A percentile compares a stretch with the other conserved stretches of the same genome.
These are phyloP conservation scores for Breynia disticha DNA, from an alignment of 441 rosid species.

Conservation along the genomic window DNA sequence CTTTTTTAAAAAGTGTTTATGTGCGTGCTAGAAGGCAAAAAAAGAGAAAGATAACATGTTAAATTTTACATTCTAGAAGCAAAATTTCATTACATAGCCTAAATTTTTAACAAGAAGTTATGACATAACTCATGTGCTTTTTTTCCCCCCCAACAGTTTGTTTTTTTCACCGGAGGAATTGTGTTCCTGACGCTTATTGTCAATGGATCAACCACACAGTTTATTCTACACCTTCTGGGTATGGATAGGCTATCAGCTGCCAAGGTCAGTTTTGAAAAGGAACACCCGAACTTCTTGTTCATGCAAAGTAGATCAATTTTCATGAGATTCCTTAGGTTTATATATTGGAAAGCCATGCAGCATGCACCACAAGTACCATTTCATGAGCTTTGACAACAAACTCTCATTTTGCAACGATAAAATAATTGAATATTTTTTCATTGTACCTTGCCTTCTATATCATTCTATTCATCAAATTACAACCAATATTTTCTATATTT, in stretches of 20 bases:
- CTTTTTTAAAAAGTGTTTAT: slow-evolving; percentile 3
- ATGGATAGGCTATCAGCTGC: slow-evolving; percentile 60
- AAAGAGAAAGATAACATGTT: background rate
- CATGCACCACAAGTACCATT: background rate
- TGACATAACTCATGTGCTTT: slow-evolving; percentile 6
- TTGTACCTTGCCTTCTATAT: too few relatives aligned
- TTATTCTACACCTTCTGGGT: slow-evolving; percentile 54
- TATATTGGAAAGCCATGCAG: background rate
- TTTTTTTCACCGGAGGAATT: slow-evolving; percentile 91
- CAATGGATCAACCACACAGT: slow-evolving; percentile 89
- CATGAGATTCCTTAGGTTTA: background rate
- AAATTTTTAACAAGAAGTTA: background rate
- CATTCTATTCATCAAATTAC: too few relatives aligned
- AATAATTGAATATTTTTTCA: too few relatives aligned
- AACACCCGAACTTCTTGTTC: background rate
- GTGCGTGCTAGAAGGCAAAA: background rate
- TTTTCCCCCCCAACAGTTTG: slow-evolving; percentile 42
- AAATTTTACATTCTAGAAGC: too few relatives aligned
- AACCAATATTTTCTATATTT: background rate
- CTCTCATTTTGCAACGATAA: too few relatives aligned
- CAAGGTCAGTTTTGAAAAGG: slow-evolving; percentile 43
- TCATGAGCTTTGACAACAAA: too few relatives aligned
- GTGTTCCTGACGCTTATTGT: slow-evolving; percentile 81
- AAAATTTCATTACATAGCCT: too few relatives aligned
- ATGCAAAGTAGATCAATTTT: background rate